These are phyloP conservation scores for Isabelozyma heimii DNA, from an alignment of 805 yeast species.

Conservation along the genomic window DNA sequence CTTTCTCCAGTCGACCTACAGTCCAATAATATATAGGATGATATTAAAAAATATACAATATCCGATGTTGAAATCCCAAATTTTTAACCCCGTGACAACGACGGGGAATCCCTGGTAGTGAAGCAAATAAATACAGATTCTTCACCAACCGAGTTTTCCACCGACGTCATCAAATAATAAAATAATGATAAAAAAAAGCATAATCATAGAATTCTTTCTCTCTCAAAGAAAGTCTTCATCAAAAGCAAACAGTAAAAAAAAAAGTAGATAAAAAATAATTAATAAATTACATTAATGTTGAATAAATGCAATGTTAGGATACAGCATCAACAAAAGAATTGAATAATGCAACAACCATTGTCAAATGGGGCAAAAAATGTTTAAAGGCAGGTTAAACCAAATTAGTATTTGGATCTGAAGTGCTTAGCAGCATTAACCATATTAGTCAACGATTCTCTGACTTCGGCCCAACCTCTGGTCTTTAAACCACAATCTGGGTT, in stretches of 20 bases:
- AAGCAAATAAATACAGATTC: conserved; percentile 1
- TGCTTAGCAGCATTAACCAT: conserved; percentile 99
- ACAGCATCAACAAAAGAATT: conserved; percentile 42
- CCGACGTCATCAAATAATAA: conserved; percentile 1
- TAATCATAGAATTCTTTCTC: conserved; percentile 1
- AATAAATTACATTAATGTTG: conserved; percentile 47
- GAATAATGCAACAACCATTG: conserved; percentile 30
- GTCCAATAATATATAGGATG: background rate
- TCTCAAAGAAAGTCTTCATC: conserved; percentile 1
- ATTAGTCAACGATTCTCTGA: conserved; percentile 89
- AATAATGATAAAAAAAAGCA: conserved; percentile 11
- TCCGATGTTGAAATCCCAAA: conserved; percentile 52
- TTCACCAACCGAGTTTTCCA: background rate
- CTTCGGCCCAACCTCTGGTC: conserved; percentile 99
- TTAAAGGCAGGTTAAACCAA: background rate
- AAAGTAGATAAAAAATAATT: conserved; percentile 2
- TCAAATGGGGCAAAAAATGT: background rate
- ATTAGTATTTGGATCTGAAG: conserved; percentile 54
- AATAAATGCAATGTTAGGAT: conserved; percentile 42
- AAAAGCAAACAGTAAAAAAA: conserved; percentile 3
- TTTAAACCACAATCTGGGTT: conserved; percentile 99
- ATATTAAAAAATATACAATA: conserved; percentile 14
- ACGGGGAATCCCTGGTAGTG: background rate
- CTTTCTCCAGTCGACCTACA: background rate
- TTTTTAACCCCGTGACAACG: conserved; percentile 31